Evolutionary conservation across 805 yeast genomes (phyloP).

Genomic region (Candida wancherniae): DNA sequence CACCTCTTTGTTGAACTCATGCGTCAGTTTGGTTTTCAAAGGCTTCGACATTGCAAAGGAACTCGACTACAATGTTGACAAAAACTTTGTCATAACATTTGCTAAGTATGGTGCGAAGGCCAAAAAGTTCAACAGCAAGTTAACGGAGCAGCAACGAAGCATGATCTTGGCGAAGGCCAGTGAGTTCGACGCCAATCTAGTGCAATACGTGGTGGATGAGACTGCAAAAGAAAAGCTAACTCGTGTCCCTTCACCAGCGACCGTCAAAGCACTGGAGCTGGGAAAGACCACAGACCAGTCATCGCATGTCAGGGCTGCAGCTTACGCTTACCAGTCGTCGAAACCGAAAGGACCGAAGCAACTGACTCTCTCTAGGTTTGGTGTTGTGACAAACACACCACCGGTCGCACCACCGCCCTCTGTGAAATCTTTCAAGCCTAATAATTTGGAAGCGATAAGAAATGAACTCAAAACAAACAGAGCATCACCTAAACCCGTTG

Average conservation of each 20-base stretch:
- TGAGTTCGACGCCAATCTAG: constrained; percentile 48
- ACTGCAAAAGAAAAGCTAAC: constrained; percentile 30
- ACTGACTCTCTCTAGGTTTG: constrained; percentile 33
- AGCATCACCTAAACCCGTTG: constrained; percentile 14
- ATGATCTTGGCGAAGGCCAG: constrained; percentile 61
- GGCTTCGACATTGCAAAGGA: constrained; percentile 63
- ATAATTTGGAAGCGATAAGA: constrained; percentile 31
- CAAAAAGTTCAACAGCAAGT: constrained; percentile 62
- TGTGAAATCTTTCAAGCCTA: constrained; percentile 22
- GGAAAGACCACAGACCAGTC: constrained; percentile 15
- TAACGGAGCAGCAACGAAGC: constrained; percentile 60
- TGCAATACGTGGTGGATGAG: constrained; percentile 40
- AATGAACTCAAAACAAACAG: constrained; percentile 23
- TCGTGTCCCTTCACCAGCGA: constrained; percentile 16
- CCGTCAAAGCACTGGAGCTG: constrained; percentile 3
- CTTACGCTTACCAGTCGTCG: constrained; percentile 19
- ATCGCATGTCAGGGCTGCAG: constrained; percentile 1
- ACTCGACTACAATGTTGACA: constrained; percentile 47
- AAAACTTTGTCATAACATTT: constrained; percentile 48
- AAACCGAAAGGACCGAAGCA: constrained; percentile 25
- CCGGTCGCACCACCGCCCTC: constrained; percentile 37
- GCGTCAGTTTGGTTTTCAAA: constrained; percentile 64
- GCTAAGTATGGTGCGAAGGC: constrained; percentile 64
- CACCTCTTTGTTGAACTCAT: constrained; percentile 61
- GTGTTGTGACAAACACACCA: constrained; percentile 25